These are phyloP conservation scores for Saccharomyces paradoxus DNA, from an alignment of 805 yeast species.

Conservation along the genomic window DNA sequence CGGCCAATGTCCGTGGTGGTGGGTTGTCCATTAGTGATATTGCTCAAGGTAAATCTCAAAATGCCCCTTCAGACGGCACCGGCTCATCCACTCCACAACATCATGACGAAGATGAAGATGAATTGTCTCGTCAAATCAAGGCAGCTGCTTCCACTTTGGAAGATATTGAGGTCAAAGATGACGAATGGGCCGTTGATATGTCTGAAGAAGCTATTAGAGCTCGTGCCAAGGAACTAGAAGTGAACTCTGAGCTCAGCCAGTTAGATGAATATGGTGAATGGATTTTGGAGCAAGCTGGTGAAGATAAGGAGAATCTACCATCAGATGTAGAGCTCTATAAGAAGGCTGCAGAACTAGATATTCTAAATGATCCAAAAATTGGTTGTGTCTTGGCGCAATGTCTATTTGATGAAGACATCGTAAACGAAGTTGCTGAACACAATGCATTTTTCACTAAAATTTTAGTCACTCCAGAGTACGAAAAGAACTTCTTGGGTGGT, in stretches of 20 bases:
- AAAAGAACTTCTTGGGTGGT: slow-evolving; percentile 90
- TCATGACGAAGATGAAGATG: slow-evolving; percentile 55
- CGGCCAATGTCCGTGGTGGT: slow-evolving; percentile 84
- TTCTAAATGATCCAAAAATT: slow-evolving; percentile 63
- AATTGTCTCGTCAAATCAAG: slow-evolving; percentile 66
- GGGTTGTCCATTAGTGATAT: slow-evolving; percentile 74
- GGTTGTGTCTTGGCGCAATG: slow-evolving; percentile 90
- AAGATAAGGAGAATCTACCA: slow-evolving; percentile 54
- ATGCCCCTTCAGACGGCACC: slow-evolving; percentile 15
- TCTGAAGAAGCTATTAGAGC: slow-evolving; percentile 91
- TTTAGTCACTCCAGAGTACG: slow-evolving; percentile 52
- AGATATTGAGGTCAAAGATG: slow-evolving; percentile 66
- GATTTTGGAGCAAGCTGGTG: slow-evolving; percentile 47
- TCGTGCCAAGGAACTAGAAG: slow-evolving; percentile 83
- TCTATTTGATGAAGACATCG: slow-evolving; percentile 70
- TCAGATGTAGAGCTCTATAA: slow-evolving; percentile 87
- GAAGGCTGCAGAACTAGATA: slow-evolving; percentile 72
- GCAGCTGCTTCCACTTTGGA: slow-evolving; percentile 73
- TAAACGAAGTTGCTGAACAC: slow-evolving; percentile 65
- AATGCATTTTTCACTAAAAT: slow-evolving; percentile 77
- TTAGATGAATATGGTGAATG: slow-evolving; percentile 85
- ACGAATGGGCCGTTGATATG: slow-evolving; percentile 96
- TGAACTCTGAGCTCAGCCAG: slow-evolving; percentile 39
- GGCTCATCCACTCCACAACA: slow-evolving; percentile 29
- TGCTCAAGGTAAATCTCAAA: slow-evolving; percentile 46